phyloP scores from a whole-genome alignment of 176 grass and related monocot genomes.

The Paspalum vaginatum region DNA sequence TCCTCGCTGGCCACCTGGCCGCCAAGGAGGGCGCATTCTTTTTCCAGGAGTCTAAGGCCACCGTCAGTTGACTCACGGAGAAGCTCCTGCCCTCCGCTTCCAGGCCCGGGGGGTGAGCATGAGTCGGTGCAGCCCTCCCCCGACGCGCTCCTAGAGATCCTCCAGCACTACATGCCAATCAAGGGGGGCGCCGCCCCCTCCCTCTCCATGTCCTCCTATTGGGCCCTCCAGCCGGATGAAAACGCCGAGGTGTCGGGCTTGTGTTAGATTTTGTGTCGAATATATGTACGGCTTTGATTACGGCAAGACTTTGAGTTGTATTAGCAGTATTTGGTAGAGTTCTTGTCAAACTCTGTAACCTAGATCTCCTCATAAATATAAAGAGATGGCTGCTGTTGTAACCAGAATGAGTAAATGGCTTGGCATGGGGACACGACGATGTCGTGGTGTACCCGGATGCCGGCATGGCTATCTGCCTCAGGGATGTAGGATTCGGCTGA shows the following conservation, averaged over 20 bases:
- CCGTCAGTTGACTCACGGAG: slow-evolving; percentile 66
- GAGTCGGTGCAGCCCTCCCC: slow-evolving; percentile 32
- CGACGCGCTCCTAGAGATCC: slow-evolving; percentile 86
- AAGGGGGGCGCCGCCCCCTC: slow-evolving; percentile 48
- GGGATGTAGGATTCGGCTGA: too few relatives aligned
- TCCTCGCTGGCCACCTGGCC: slow-evolving; percentile 71
- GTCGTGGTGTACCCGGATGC: too few relatives aligned
- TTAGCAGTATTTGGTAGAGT: too few relatives aligned
- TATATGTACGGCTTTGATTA: too few relatives aligned
- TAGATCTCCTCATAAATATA: too few relatives aligned
- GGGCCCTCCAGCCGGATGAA: slow-evolving; percentile 38
- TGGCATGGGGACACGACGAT: too few relatives aligned
- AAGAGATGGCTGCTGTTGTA: too few relatives aligned
- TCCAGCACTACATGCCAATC: slow-evolving; percentile 78
- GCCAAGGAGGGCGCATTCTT: slow-evolving; percentile 83
- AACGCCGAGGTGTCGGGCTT: slow-evolving; percentile 14
- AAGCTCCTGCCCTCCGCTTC: slow-evolving; percentile 55
- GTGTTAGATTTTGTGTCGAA: too few relatives aligned
- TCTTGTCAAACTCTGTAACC: too few relatives aligned
- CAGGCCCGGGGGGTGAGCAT: neutral
- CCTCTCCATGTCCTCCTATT: slow-evolving; percentile 56
- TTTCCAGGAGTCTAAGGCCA: slow-evolving; percentile 77
- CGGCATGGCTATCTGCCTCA: too few relatives aligned
- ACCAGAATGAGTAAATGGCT: too few relatives aligned
- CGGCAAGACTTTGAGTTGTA: too few relatives aligned